Base-by-base conservation (phyloP, 1,284 basidiomycete species). In the Ceratobasidium sp. region DNA sequence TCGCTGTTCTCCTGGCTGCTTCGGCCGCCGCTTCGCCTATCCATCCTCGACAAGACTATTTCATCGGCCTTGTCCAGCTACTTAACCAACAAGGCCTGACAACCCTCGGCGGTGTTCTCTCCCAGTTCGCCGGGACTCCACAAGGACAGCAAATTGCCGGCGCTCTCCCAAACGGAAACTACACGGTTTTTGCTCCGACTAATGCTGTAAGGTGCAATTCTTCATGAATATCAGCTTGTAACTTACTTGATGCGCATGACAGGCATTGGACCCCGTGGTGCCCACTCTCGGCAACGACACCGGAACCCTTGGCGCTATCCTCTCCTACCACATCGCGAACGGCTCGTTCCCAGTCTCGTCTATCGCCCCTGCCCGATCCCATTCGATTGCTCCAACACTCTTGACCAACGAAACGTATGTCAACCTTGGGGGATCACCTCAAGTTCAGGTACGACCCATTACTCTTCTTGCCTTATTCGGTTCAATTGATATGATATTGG, bases 161-260 rank as follows among this genome's bases (percentile, higher is more conserved):
- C 16, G 52, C 72, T 3, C 74, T 81, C 9, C 73, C 74, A 0
- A 52, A 64, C 14, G 78, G 78, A 14, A 80, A 81, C 76, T 79
- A 81, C 43, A 81, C 81, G 23, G 78, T 82, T 59, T 78, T 82
- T 43, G 82, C 81, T 10, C 82, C 81, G 10, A 77, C 64, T 75
- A 80, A 83, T 76, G 75, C 75, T n/a, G 81, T 80, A 8, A 78
- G 81, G 45, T 72, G 16, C 71, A 62, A 16, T 78, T 79, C 34
- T 72, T 75, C 34, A 59, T 69, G 45, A 76, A 80, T 23, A 73
- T 78, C 12, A 75, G 52, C 73, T 32, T 34, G 26, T 43, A 32
- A 77, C 79, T 75, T 76, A 76, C 79, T 81, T 72, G 75, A 82
- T 36, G 76, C 78, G 30, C 81, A 81, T 78, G 80, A 82, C 76